Conservation (phyloP, 257 asterid genomes). For the Craterostigma plantagineum region DNA sequence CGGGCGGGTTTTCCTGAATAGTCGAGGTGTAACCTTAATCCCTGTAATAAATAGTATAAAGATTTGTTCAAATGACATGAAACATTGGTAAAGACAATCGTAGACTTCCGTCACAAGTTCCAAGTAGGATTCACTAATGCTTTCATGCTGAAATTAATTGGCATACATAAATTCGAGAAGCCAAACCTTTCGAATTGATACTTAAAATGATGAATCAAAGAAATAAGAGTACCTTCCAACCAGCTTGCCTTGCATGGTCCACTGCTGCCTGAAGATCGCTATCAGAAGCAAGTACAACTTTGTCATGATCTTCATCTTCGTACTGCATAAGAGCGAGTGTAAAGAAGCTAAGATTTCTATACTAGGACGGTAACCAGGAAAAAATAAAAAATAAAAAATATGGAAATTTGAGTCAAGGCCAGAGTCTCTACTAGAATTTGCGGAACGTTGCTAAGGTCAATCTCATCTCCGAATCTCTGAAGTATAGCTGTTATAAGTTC, state of each 20-base stretch:
- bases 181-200: not conserved
- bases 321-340: conserved; percentile 28
- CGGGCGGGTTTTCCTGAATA: conserved; percentile 28
- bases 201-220: not conserved
- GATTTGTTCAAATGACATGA: no score
- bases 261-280: conserved; percentile 85
- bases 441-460: conserved; percentile 73
- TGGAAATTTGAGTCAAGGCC: not conserved
- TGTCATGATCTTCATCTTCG: conserved; percentile 91
- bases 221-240: conserved; percentile 67
- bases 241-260: conserved; percentile 72
- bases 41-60: conserved; percentile 21
- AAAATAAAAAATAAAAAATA: not conserved
- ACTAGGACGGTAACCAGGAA: not conserved
- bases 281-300: conserved; percentile 78
- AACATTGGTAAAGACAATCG: no score
- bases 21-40: conserved; percentile 66
- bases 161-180: not conserved
- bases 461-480: conserved; percentile 85
- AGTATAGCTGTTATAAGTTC: conserved; percentile 71
- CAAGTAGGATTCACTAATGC: not conserved
- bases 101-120: no score
- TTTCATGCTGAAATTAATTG: not conserved
- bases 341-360: conserved; percentile 6
- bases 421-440: conserved; percentile 51